These are phyloP conservation scores for Orbilia javanica DNA, from an alignment of 2,329 filamentous ascomycete genomes.

Conservation along the genomic window DNA sequence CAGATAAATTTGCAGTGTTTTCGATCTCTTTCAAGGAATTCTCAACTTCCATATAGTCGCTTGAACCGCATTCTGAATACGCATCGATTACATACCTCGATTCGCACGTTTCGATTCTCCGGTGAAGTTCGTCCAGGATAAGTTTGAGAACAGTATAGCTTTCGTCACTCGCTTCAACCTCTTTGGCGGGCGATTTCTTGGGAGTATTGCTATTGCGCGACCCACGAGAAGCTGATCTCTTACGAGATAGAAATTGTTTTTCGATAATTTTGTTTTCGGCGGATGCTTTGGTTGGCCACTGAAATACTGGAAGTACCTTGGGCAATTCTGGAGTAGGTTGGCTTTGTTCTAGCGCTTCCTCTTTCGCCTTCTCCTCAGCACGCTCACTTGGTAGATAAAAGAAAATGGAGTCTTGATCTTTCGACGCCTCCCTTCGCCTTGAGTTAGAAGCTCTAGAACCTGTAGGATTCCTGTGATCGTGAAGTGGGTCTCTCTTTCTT, in stretches of 20 bases:
- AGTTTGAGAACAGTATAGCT: constrained; percentile 20
- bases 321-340: constrained; percentile 3
- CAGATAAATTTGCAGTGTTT: background rate
- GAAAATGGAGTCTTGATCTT: constrained; percentile 17
- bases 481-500: too few species aligned
- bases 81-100: background rate
- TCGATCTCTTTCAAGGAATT: constrained; percentile 19
- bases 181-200: background rate
- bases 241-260: background rate
- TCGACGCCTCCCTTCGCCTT: too few species aligned
- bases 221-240: background rate
- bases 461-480: too few species aligned
- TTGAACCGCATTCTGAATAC: constrained; percentile 5
- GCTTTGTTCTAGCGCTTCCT: background rate
- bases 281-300: constrained; percentile 36
- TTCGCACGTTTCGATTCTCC: background rate
- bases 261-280: constrained; percentile 14
- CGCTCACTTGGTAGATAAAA: constrained; percentile 27
- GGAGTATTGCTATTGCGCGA: background rate
- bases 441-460: too few species aligned
- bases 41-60: constrained; percentile 20
- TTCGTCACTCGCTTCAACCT: constrained; percentile 28
- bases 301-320: constrained; percentile 40
- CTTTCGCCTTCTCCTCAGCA: constrained; percentile 9
- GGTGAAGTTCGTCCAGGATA: constrained; percentile 35